These are phyloP conservation scores for Trypanosomatidae sp. DNA, from an alignment of 208 protist species.

Conservation along the genomic window DNA sequence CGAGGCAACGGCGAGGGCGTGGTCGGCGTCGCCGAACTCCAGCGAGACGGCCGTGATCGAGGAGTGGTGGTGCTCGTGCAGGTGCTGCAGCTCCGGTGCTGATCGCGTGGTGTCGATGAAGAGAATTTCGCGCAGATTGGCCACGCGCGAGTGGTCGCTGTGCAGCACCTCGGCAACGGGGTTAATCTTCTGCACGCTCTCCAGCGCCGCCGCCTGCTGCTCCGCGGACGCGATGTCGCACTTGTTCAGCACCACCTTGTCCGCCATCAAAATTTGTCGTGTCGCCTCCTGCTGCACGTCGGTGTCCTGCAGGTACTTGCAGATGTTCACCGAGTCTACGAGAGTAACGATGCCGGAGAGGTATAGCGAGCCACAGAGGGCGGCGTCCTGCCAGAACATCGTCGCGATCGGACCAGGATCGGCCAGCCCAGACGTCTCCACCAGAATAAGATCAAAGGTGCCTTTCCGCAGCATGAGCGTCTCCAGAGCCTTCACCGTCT, in stretches of 20 bases:
- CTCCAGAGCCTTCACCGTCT: slow-evolving; percentile 89
- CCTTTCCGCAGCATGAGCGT: slow-evolving; percentile 78
- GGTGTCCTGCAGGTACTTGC: slow-evolving; percentile 64
- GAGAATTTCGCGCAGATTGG: slow-evolving; percentile 68
- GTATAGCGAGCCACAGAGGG: slow-evolving; percentile 73
- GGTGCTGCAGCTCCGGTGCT: slow-evolving; percentile 45
- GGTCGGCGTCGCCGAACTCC: slow-evolving; percentile 51
- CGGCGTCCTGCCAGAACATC: slow-evolving; percentile 95
- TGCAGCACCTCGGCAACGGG: slow-evolving; percentile 56
- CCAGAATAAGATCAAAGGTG: slow-evolving; percentile 90
- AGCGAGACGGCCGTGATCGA: slow-evolving; percentile 72
- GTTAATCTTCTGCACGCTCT: slow-evolving; percentile 62
- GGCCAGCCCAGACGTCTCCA: slow-evolving; percentile 90
- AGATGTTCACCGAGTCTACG: slow-evolving; percentile 89
- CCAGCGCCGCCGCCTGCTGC: slow-evolving; percentile 48
- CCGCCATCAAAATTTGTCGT: slow-evolving; percentile 93
- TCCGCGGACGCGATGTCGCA: slow-evolving; percentile 75
- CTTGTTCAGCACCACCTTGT: slow-evolving; percentile 96
- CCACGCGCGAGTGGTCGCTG: slow-evolving; percentile 53
- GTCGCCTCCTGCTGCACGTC: slow-evolving; percentile 70
- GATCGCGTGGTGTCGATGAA: slow-evolving; percentile 80
- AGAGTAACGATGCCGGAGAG: slow-evolving; percentile 91
- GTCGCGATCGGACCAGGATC: slow-evolving; percentile 92
- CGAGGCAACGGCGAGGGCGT: slow-evolving; percentile 43
- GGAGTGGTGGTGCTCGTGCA: slow-evolving; percentile 55